Evolutionary conservation across 441 rosid genomes (phyloP).

Genomic region (Arabidopsis hybrid): DNA sequence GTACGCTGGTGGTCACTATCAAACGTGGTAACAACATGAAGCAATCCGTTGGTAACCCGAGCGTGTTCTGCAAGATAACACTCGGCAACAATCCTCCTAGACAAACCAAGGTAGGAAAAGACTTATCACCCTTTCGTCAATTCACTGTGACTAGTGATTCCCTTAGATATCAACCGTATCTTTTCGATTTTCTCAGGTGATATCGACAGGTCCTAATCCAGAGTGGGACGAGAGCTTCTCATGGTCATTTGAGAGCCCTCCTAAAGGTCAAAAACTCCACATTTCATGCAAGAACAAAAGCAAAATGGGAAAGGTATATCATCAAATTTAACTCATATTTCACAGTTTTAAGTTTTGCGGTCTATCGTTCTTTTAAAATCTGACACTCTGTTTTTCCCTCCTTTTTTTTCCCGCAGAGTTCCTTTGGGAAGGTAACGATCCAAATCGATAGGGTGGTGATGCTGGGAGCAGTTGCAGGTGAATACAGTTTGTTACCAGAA

Average conservation of each 20-base stretch:
- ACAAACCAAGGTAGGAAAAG: constrained; percentile 77
- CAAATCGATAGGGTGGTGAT: constrained; percentile 97
- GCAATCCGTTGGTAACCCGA: constrained; percentile 98
- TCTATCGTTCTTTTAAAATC: too few species aligned
- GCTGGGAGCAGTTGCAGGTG: constrained; percentile 98
- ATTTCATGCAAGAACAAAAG: constrained; percentile 98
- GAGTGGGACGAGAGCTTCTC: constrained; percentile 99
- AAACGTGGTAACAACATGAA: constrained; percentile 99
- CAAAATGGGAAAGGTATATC: constrained; percentile 97
- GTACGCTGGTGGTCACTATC: constrained; percentile 91
- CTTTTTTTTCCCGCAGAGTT: constrained; percentile 64
- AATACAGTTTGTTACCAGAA: constrained; percentile 86
- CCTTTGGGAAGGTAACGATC: constrained; percentile 97
- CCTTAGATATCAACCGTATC: neutral
- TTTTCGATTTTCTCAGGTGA: constrained; percentile 55
- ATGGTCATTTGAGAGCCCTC: constrained; percentile 98
- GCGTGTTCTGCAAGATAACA: constrained; percentile 93
- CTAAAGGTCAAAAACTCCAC: constrained; percentile 97
- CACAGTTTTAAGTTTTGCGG: neutral
- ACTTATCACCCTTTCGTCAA: constrained; percentile 20
- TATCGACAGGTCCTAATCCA: constrained; percentile 96
- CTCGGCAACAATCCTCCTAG: constrained; percentile 90
- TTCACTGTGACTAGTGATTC: neutral
- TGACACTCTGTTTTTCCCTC: too few species aligned
- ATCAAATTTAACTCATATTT: neutral